Base-by-base conservation (phyloP, 768 basidiomycete species). In the Floccularia luteovirens region DNA sequence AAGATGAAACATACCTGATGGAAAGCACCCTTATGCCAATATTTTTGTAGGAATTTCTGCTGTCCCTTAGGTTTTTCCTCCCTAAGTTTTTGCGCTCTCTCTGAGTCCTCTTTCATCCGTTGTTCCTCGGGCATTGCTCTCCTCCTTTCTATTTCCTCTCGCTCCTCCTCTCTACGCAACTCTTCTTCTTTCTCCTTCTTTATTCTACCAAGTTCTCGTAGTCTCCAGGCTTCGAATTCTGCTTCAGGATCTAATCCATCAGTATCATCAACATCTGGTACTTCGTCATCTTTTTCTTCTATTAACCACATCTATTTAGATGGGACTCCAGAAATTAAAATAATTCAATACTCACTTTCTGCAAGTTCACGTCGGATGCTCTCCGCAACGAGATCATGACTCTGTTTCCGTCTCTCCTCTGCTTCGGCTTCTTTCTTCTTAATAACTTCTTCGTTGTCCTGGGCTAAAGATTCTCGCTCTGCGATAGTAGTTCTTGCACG, bases 11-110 rank as follows among this genome's bases (percentile, higher is more conserved):
- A 23, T 43, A 88, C 92, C 75, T 93, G 90, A 59, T 96, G 91
- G 70, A 98, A 99, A 44, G 94, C 96, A 51, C 96, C 96, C 62
- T 94, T 97, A 68, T 99, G 96, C 81, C 91, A 98, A 58, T 96
- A 99, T 62, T 96, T 98, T 59, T 98, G 92, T 46, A 98, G 60
- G 63, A 98, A 98, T 55, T 80, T 88, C 56, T 91, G 87, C 46
- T 88, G 74, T 2, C 89, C 90, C 56, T 96, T 87, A 1, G 89
- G 87, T 61, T 93, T 94, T 39, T 88, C 89, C 40, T 83, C 82
- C 41, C 96, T 72, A 23, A 75, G 64, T 57, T 87, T 80, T 43
- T 90, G 74, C 2, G 92, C 93, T 30, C 70, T 78, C 57, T 89
- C 92, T 44, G 93, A 54, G 58, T 99, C 96, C 58, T 99, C 96